Conservation (phyloP, 2,329 filamentous ascomycete species). For the Ascochyta clinopodiicola region DNA sequence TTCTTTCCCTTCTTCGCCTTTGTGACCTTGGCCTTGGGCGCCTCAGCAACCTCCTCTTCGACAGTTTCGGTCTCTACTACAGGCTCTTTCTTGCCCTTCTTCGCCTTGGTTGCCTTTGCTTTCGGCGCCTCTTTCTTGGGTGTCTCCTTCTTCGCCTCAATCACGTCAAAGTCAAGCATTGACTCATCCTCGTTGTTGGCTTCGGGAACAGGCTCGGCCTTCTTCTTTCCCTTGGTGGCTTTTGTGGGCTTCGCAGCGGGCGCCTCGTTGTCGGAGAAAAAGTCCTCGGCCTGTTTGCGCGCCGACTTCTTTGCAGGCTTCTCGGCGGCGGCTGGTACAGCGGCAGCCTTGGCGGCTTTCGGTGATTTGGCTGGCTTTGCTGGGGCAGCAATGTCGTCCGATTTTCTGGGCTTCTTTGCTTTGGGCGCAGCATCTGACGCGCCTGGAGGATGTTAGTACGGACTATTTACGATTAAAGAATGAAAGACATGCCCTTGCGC, state of each 20-base stretch:
- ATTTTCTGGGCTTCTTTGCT: slow-evolving; percentile 50
- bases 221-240: slow-evolving; percentile 50
- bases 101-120: slow-evolving; percentile 33
- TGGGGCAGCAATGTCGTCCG: slow-evolving; percentile 34
- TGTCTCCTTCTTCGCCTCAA: slow-evolving; percentile 21
- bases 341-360: slow-evolving; percentile 30
- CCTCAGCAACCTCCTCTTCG: slow-evolving; percentile 19
- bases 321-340: slow-evolving; percentile 30
- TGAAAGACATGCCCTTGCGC: slow-evolving; percentile 56
- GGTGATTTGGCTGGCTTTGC: slow-evolving; percentile 27
- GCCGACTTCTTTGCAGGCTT: slow-evolving; percentile 31
- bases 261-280: slow-evolving; percentile 40
- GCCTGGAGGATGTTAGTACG: slow-evolving; percentile 33
- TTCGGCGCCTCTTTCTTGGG: slow-evolving; percentile 26
- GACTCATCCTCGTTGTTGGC: slow-evolving; percentile 19
- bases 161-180: slow-evolving; percentile 19
- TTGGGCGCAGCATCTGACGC: slow-evolving; percentile 43
- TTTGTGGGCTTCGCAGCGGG: slow-evolving; percentile 30
- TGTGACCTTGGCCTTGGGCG: slow-evolving; percentile 25
- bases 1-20: slow-evolving; percentile 33
- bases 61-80: slow-evolving; percentile 21
- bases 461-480: no score
- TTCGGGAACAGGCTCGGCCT: slow-evolving; percentile 31
- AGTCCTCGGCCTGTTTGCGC: slow-evolving; percentile 48
- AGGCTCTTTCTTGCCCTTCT: slow-evolving; percentile 30